Percentiles rank a stretch among this genome's conserved stretches.
These are phyloP conservation scores for Polytolypa hystricis DNA, from an alignment of 2,329 filamentous ascomycete genomes.

Conservation along the genomic window DNA sequence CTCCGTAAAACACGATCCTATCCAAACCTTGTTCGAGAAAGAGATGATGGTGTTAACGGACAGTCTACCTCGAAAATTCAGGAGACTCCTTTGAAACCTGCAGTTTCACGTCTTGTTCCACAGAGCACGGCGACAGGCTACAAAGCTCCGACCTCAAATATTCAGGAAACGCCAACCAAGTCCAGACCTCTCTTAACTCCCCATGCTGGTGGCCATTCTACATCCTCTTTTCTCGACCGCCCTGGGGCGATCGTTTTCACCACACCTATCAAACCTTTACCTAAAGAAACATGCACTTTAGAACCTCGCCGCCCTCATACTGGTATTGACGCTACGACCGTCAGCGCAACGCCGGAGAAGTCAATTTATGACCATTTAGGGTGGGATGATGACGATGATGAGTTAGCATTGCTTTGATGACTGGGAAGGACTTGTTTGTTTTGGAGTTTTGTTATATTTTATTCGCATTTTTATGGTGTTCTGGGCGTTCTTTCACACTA, in stretches of 20 bases:
- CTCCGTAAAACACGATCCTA: constrained; percentile 9
- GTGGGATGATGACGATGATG: constrained; percentile 30
- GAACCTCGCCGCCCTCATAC: not conserved
- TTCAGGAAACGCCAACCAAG: too few species aligned
- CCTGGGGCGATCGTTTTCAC: constrained; percentile 2
- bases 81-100: constrained; percentile 10
- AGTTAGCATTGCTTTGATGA: constrained; percentile 11
- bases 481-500: too few species aligned
- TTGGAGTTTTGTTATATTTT: too few species aligned
- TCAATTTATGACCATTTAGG: constrained; percentile 35
- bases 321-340: constrained; percentile 1
- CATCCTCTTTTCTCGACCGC: not conserved
- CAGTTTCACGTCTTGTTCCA: not conserved
- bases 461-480: too few species aligned
- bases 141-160: constrained; percentile 1
- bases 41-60: constrained; percentile 7
- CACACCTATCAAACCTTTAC: constrained; percentile 1
- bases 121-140: not conserved
- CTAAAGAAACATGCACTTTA: not conserved
- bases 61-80: constrained; percentile 6
- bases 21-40: constrained; percentile 6
- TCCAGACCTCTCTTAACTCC: too few species aligned
- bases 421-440: too few species aligned
- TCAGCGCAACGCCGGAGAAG: constrained; percentile 21
- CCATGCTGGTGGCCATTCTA: not conserved